Evolutionary conservation across 257 asterid species (phyloP).

Genomic region (Gentiana straminea): DNA sequence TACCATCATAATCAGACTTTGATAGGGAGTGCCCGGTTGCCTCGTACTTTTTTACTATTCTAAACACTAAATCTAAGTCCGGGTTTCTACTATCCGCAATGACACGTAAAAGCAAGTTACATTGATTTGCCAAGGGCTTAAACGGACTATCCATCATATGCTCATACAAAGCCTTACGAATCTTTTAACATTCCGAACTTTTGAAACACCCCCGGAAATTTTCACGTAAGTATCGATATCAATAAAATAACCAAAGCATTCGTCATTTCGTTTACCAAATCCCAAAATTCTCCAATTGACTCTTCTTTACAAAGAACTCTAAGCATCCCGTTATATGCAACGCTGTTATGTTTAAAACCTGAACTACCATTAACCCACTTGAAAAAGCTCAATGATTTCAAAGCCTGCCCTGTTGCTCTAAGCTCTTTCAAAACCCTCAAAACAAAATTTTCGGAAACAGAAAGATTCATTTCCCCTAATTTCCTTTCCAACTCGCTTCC

Average conservation of each 20-base stretch:
- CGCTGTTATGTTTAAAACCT: constrained; percentile 48
- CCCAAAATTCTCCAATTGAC: constrained; percentile 58
- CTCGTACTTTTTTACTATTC: constrained; percentile 64
- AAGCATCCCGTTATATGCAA: constrained; percentile 71
- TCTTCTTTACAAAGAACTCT: constrained; percentile 78
- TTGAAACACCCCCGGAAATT: constrained; percentile 67
- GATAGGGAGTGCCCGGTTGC: constrained; percentile 48
- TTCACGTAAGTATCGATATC: constrained; percentile 87
- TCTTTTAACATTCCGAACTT: constrained; percentile 60
- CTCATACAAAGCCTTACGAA: constrained; percentile 73
- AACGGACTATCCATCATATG: constrained; percentile 87
- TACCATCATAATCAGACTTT: constrained; percentile 64
- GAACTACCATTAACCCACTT: constrained; percentile 50
- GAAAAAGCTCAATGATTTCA: constrained; percentile 56
- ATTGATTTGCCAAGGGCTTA: constrained; percentile 62
- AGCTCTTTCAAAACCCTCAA: constrained; percentile 78
- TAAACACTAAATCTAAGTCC: constrained; percentile 59
- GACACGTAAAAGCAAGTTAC: constrained; percentile 51
- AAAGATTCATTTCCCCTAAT: constrained; percentile 38
- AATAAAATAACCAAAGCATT: constrained; percentile 48
- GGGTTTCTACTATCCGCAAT: constrained; percentile 31
- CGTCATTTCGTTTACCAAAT: constrained; percentile 55
- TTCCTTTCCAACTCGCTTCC: constrained; percentile 41
- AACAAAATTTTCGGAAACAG: constrained; percentile 45
- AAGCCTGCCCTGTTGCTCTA: constrained; percentile 38